phyloP scores from a whole-genome alignment of 768 basidiomycete genomes.

The Boletus sensibilis region DNA sequence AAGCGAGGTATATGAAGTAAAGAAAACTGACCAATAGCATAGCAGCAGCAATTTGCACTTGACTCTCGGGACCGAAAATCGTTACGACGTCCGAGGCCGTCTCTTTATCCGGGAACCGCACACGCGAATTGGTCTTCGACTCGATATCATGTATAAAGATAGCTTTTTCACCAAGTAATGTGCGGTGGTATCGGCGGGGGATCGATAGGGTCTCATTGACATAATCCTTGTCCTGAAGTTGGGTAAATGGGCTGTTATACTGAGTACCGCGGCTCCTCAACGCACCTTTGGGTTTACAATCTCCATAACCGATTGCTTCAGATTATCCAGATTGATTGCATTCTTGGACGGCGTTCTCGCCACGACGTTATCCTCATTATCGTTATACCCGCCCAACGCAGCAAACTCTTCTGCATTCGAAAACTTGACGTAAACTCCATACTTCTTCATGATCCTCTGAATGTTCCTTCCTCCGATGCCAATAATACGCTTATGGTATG shows the following conservation, averaged over 20 bases:
- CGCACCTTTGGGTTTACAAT: constrained; percentile 91
- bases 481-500: constrained; percentile 98
- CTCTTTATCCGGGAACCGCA: constrained; percentile 92
- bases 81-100: constrained; percentile 90
- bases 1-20: neutral
- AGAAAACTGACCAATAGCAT: constrained; percentile 77
- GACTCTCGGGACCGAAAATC: constrained; percentile 96
- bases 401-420: constrained; percentile 98
- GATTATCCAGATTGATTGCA: constrained; percentile 87
- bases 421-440: constrained; percentile 99
- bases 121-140: constrained; percentile 89
- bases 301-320: constrained; percentile 97
- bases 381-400: constrained; percentile 88
- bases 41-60: constrained; percentile 93
- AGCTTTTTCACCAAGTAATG: constrained; percentile 90
- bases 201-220: constrained; percentile 91
- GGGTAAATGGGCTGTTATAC: constrained; percentile 1
- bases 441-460: constrained; percentile 99
- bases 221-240: constrained; percentile 88
- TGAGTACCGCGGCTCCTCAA: neutral
- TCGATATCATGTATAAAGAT: constrained; percentile 98
- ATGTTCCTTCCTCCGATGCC: constrained; percentile 98
- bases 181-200: constrained; percentile 93
- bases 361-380: constrained; percentile 98
- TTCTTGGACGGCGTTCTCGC: constrained; percentile 99